Evolutionary conservation across 331 rosid genomes (phyloP).

Genomic region (Arachis monticola): DNA sequence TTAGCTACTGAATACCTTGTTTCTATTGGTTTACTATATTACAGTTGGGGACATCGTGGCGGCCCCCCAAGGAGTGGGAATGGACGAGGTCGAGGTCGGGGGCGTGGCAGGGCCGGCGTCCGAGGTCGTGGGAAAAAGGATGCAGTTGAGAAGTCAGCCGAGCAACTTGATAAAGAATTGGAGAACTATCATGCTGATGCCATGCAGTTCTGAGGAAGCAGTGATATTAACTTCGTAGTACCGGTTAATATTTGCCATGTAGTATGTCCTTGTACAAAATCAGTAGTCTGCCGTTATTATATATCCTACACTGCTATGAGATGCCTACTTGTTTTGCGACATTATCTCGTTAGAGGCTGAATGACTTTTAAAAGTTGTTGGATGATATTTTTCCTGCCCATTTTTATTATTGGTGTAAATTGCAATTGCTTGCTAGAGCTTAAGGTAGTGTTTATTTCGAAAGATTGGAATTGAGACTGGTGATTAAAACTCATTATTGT

Average conservation of each 20-base stretch:
- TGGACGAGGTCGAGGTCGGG: slow-evolving; percentile 32
- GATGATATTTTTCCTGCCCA: background rate
- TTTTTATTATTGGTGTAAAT: background rate
- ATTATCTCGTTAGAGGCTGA: slow-evolving; percentile 16
- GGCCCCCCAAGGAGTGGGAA: slow-evolving; percentile 28
- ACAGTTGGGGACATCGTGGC: slow-evolving; percentile 48
- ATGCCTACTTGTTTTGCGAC: slow-evolving; percentile 28
- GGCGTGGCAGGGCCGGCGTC: slow-evolving; percentile 32
- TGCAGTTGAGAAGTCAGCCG: slow-evolving; percentile 75
- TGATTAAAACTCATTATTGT: too few relatives aligned
- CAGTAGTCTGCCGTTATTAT: slow-evolving; percentile 24
- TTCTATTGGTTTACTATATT: background rate
- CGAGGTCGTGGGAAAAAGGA: slow-evolving; percentile 68
- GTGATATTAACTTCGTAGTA: background rate
- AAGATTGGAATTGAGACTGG: too few relatives aligned
- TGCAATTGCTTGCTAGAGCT: background rate
- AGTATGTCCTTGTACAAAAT: slow-evolving; percentile 60
- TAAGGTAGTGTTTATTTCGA: too few relatives aligned
- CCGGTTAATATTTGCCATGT: slow-evolving; percentile 9
- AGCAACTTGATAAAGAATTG: slow-evolving; percentile 80
- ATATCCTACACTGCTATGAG: slow-evolving; percentile 26
- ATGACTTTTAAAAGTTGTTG: slow-evolving; percentile 16
- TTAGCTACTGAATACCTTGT: background rate
- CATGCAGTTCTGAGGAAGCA: slow-evolving; percentile 56
- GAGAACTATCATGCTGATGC: slow-evolving; percentile 79